Percentiles rank a stretch among this genome's conserved stretches.
These are phyloP conservation scores for Zygoascus hellenicus DNA, from an alignment of 1,139 yeast genomes.

Conservation along the genomic window DNA sequence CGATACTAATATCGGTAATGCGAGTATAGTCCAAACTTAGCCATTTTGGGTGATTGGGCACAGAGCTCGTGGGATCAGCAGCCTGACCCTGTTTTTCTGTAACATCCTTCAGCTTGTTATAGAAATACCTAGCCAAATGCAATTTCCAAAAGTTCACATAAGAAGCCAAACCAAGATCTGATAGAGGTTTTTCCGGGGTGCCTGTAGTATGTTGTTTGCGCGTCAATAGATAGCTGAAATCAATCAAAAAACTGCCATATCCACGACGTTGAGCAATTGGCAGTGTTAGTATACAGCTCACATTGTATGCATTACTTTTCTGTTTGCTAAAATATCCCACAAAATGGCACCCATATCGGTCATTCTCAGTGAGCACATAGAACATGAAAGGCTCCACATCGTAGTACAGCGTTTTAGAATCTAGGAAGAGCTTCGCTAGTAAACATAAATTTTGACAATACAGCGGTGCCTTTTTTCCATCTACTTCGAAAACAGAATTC, in stretches of 20 bases:
- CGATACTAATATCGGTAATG: slow-evolving; percentile 40
- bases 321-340: slow-evolving; percentile 95
- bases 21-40: not conserved
- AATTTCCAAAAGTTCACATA: slow-evolving; percentile 81
- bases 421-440: slow-evolving; percentile 79
- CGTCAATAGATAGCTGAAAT: slow-evolving; percentile 77
- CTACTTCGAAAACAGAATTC: slow-evolving; percentile 79
- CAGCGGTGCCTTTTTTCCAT: slow-evolving; percentile 74
- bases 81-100: not conserved
- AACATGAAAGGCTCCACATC: slow-evolving; percentile 95
- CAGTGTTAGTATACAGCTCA: slow-evolving; percentile 83
- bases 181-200: slow-evolving; percentile 91
- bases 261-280: slow-evolving; percentile 89
- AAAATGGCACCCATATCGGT: slow-evolving; percentile 58
- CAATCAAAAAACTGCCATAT: slow-evolving; percentile 81
- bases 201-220: slow-evolving; percentile 74
- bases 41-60: not conserved
- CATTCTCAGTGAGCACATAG: slow-evolving; percentile 73
- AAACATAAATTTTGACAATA: slow-evolving; percentile 89
- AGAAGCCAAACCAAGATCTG: slow-evolving; percentile 78
- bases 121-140: slow-evolving; percentile 4
- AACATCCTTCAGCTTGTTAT: not conserved
- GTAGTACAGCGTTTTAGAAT: slow-evolving; percentile 85
- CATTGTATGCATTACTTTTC: slow-evolving; percentile 58
- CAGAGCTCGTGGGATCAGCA: not conserved